A percentile compares a stretch with the other conserved stretches of the same genome.
phyloP scores from a whole-genome alignment of 2,329 filamentous ascomycete genomes.

The Zopfia rhizophila region DNA sequence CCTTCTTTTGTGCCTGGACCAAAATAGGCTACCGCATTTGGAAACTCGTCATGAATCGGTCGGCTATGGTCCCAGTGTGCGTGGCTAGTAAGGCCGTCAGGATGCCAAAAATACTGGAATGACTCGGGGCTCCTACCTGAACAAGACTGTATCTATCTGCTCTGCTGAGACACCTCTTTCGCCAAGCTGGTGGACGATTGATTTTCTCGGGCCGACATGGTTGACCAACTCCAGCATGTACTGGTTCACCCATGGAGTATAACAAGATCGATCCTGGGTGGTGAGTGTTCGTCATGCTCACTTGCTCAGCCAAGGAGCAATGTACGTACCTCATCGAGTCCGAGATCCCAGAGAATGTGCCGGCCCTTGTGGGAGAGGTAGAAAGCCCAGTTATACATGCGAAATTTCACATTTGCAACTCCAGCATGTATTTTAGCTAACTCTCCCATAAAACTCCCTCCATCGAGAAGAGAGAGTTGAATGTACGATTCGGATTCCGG shows the following conservation, averaged over 20 bases:
- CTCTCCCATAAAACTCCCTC: conserved; percentile 45
- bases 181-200: conserved; percentile 38
- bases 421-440: conserved; percentile 40
- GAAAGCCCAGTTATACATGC: conserved; percentile 51
- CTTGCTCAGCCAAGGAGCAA: conserved; percentile 5
- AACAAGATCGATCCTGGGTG: conserved; percentile 39
- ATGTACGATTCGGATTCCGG: conserved; percentile 34
- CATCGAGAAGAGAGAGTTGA: conserved; percentile 41
- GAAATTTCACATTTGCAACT: conserved; percentile 35
- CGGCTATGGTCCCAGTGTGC: conserved; percentile 48
- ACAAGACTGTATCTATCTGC: conserved; percentile 40
- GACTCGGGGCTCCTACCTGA: conserved; percentile 32
- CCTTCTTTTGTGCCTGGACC: conserved; percentile 40
- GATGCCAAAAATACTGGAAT: neutral
- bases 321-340: conserved; percentile 39
- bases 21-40: conserved; percentile 42
- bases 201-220: conserved; percentile 39
- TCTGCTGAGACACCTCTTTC: conserved; percentile 31
- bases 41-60: conserved; percentile 40
- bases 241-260: conserved; percentile 47
- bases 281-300: conserved; percentile 4
- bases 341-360: conserved; percentile 46
- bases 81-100: conserved; percentile 29
- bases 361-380: conserved; percentile 36
- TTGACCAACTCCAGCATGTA: conserved; percentile 40